These are phyloP conservation scores for Saturnispora besseyi DNA, from an alignment of 805 yeast species.

Conservation along the genomic window DNA sequence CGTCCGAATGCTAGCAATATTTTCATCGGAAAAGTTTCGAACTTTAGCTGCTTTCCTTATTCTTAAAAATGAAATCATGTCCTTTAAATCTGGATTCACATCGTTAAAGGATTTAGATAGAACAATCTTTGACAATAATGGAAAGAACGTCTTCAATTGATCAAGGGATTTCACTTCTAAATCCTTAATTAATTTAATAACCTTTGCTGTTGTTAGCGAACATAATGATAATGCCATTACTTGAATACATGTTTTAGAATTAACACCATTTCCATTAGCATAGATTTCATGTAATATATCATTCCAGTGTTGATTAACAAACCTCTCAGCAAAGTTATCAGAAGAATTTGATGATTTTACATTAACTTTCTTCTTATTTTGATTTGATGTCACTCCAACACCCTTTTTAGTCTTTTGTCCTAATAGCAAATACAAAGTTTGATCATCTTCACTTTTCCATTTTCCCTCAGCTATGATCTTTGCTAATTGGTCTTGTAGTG, in stretches of 20 bases:
- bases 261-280: conserved; percentile 46
- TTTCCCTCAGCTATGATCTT: conserved; percentile 38
- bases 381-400: conserved; percentile 13
- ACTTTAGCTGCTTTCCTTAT: not conserved
- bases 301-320: conserved; percentile 49
- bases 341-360: not conserved
- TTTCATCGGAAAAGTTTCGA: conserved; percentile 23
- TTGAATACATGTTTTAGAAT: conserved; percentile 37
- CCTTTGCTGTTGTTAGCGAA: conserved; percentile 36
- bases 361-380: conserved; percentile 10
- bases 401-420: conserved; percentile 29
- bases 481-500: conserved; percentile 46
- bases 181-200: conserved; percentile 34
- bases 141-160: conserved; percentile 36
- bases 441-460: conserved; percentile 38
- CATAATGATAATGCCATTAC: conserved; percentile 45
- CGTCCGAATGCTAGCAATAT: conserved; percentile 38
- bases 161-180: conserved; percentile 36
- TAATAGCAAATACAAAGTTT: conserved; percentile 36
- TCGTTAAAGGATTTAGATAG: conserved; percentile 39
- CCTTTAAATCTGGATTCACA: conserved; percentile 42
- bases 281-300: conserved; percentile 50
- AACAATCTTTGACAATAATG: conserved; percentile 47
- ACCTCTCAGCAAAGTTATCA: conserved; percentile 40
- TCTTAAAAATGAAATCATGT: conserved; percentile 41